Evolutionary conservation across 169 alveolate genomes (phyloP).

Genomic region (Cryptosporidium canis): DNA sequence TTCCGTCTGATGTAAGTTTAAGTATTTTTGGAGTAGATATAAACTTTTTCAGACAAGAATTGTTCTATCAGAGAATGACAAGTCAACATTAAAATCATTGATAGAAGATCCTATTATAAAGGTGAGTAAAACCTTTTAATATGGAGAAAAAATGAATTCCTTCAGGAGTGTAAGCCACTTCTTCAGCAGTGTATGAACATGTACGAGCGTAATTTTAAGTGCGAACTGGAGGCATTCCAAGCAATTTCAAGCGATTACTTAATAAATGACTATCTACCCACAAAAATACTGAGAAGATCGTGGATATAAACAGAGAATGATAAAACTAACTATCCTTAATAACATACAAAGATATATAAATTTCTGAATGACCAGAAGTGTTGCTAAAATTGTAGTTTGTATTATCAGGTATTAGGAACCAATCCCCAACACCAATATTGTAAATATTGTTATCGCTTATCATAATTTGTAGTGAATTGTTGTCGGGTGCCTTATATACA

Average conservation of each 20-base stretch:
- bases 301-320: conserved; percentile 27
- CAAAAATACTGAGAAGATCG: conserved; percentile 37
- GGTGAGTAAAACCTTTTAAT: conserved; percentile 6
- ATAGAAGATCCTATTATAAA: conserved; percentile 13
- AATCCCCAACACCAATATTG: conserved; percentile 60
- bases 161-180: conserved; percentile 29
- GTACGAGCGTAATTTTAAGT: conserved; percentile 21
- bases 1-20: conserved; percentile 50
- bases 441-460: conserved; percentile 59
- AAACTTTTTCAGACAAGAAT: conserved; percentile 22
- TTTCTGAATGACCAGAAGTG: conserved; percentile 40
- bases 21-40: background rate
- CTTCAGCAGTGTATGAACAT: conserved; percentile 11
- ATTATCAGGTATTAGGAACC: conserved; percentile 68
- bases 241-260: conserved; percentile 66
- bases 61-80: conserved; percentile 39
- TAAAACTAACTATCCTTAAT: conserved; percentile 54
- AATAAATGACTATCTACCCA: conserved; percentile 37
- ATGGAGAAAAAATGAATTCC: background rate
- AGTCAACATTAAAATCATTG: background rate
- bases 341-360: conserved; percentile 51
- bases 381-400: conserved; percentile 65
- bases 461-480: conserved; percentile 53
- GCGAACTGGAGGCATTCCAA: conserved; percentile 70
- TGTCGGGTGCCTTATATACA: conserved; percentile 64